Evolutionary conservation across 2,329 filamentous ascomycete species (phyloP), one percentile per base, ranked within the genome.

Genomic region (Apiospora saccharicola): DNA sequence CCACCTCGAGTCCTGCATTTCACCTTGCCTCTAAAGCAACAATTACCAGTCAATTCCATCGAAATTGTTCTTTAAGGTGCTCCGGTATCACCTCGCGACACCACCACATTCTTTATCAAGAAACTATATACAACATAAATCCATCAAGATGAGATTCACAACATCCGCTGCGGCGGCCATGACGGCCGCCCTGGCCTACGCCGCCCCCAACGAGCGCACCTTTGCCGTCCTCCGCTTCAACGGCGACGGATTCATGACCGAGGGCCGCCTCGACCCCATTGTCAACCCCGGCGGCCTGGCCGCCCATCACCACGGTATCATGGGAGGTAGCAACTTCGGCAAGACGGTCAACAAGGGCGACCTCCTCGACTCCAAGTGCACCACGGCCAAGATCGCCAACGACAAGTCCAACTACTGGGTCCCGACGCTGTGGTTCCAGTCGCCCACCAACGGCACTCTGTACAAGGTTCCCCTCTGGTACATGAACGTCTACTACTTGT

Each of bases 391-490:
- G 73, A 86, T 93, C 79, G 90, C 87, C 77, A 89, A 89, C 71
- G 93, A 95, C 82, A 86, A 90, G 79, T 92, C 89, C 76, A 92
- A 92, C 81, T 95, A 96, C 85, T 95, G 93, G 93, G 90, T 91
- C 71, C 93, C 93, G 1, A 85, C 86, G 41, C 83, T 95, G 3
- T 95, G 91, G 83, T 94, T 92, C 82, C 83, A 86, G 75, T 88
- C 92, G 75, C 86, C 90, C 77, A 83, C 87, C 76, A 89, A 91
- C 75, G 89, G 88, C 68, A 87, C 86, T 70, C 90, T 94, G 76
- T 89, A 91, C 80, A 86, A 87, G 47, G 93, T 95, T 24, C 86
- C 90, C 64, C 83, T 93, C 74, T 91, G 92, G 78, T 94, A 94
- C 80, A 91, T 92, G 88, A 91, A 91, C 78, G 89, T 89, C 74